Evolutionary conservation across 345 rosid species (phyloP).

Genomic region (Lumnitzera racemosa): DNA sequence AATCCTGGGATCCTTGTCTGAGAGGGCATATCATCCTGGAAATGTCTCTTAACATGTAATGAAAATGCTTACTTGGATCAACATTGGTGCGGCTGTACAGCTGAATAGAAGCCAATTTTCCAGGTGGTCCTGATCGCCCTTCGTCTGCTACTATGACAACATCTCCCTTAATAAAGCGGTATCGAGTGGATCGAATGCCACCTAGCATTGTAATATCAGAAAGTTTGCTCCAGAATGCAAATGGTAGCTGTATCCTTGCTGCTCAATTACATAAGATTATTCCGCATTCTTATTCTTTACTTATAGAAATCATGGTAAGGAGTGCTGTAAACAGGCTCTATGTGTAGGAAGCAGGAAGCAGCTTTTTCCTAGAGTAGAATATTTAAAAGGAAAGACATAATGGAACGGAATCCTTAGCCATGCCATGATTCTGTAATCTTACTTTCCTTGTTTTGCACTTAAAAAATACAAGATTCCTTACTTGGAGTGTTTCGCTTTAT

Average conservation of each 20-base stretch:
- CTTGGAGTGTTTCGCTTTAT: too few relatives aligned
- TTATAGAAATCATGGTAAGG: too few relatives aligned
- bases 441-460: too few relatives aligned
- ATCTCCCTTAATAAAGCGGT: slow-evolving; percentile 25
- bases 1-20: background rate
- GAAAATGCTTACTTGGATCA: slow-evolving; percentile 34
- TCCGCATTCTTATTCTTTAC: background rate
- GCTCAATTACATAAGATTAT: background rate
- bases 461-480: too few relatives aligned
- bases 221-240: slow-evolving; percentile 8
- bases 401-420: too few relatives aligned
- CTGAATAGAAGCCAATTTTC: slow-evolving; percentile 38
- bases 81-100: slow-evolving; percentile 34
- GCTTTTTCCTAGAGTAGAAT: too few relatives aligned
- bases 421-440: too few relatives aligned
- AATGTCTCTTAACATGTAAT: background rate
- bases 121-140: slow-evolving; percentile 43
- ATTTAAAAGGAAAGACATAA: too few relatives aligned
- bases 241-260: background rate
- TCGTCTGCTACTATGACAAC: slow-evolving; percentile 23
- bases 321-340: too few relatives aligned
- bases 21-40: background rate
- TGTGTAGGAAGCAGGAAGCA: too few relatives aligned
- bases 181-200: slow-evolving; percentile 1
- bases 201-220: background rate